phyloP scores from a whole-genome alignment of 345 rosid genomes.

The Rhodomyrtus tomentosa region DNA sequence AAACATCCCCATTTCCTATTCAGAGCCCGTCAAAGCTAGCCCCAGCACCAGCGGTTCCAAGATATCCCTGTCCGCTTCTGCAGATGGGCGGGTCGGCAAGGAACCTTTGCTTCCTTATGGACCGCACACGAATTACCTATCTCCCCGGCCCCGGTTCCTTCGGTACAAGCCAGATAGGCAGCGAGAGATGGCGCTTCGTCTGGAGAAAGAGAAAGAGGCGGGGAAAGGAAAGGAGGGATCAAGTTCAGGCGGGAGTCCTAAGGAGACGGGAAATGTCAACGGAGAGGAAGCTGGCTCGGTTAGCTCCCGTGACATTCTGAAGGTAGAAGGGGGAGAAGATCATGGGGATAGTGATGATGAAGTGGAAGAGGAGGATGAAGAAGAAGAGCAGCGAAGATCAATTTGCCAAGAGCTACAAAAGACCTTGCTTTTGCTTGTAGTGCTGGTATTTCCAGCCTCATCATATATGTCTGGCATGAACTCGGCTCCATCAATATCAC shows the following conservation, averaged over 20 bases:
- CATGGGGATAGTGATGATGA: conserved; percentile 6
- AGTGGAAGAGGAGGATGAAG: conserved; percentile 6
- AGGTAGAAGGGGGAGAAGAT: conserved; percentile 6
- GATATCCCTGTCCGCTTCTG: neutral
- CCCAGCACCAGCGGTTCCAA: neutral
- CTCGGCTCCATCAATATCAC: conserved; percentile 7
- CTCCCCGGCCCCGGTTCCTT: conserved; percentile 35
- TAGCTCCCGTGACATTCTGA: conserved; percentile 7
- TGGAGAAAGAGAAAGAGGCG: conserved; percentile 13
- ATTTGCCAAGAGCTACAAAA: conserved; percentile 8
- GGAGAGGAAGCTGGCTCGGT: conserved; percentile 1
- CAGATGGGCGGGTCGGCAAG: neutral
- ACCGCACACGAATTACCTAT: conserved; percentile 16
- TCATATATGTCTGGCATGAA: conserved; percentile 25
- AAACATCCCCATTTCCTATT: neutral
- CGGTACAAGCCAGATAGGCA: conserved; percentile 30
- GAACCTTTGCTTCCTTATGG: conserved; percentile 13
- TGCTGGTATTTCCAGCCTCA: conserved; percentile 15
- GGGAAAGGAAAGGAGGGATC: neutral
- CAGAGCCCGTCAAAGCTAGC: neutral
- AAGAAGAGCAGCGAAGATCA: conserved; percentile 13
- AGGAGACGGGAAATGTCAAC: neutral
- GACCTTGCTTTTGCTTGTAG: conserved; percentile 7
- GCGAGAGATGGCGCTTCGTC: conserved; percentile 11
- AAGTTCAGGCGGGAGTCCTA: neutral